phyloP scores from a whole-genome alignment of 805 yeast species.

The Ogataea paraovalis region DNA sequence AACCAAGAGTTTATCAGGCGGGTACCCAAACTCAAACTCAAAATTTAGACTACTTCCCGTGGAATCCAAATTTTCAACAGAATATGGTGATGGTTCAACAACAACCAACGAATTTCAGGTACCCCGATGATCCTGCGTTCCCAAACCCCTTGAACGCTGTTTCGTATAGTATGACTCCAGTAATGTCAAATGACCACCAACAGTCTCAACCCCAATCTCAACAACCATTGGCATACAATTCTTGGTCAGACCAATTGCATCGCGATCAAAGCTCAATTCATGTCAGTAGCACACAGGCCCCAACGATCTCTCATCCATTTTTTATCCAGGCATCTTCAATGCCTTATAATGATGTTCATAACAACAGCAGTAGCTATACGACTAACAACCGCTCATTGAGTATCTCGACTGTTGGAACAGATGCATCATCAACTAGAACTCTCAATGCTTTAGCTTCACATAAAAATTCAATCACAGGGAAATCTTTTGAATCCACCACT shows the following conservation, averaged over 20 bases:
- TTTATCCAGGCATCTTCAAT: background rate
- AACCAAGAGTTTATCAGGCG: background rate
- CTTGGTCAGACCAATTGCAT: background rate
- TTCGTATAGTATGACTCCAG: background rate
- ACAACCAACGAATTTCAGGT: background rate
- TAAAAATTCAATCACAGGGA: background rate
- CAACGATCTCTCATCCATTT: background rate
- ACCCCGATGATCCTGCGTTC: background rate
- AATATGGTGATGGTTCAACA: background rate
- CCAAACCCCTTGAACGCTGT: background rate
- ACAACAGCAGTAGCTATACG: background rate
- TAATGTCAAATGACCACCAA: background rate
- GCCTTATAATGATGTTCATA: background rate
- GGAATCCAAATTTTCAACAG: background rate
- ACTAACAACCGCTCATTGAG: background rate
- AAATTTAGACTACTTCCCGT: background rate
- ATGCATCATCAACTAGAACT: background rate
- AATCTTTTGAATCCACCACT: background rate
- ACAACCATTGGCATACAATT: background rate
- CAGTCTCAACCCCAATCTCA: background rate
- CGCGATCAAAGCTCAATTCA: background rate
- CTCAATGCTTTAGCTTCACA: background rate
- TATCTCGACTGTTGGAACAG: background rate
- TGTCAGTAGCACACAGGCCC: background rate
- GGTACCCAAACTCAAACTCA: background rate